Conservation (phyloP, 129 eudicot species). For the Smallanthus sonchifolius region DNA sequence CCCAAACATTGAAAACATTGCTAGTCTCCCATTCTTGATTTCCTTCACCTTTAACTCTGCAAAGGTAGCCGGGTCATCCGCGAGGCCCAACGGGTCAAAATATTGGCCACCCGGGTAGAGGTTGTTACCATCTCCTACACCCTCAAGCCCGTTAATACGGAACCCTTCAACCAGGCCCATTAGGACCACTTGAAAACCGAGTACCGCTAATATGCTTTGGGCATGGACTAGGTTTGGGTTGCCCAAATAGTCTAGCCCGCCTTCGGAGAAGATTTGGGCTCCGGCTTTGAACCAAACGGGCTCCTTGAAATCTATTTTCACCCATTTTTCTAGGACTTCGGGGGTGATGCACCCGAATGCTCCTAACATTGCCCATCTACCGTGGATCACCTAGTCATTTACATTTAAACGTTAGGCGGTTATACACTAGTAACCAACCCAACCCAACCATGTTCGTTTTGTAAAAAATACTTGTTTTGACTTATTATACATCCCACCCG, state of each 20-base stretch:
- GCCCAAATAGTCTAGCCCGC: slow-evolving; percentile 43
- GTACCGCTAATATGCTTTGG: slow-evolving; percentile 41
- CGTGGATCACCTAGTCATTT: slow-evolving; percentile 29
- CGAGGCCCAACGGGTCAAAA: slow-evolving; percentile 45
- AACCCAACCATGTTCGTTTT: background rate
- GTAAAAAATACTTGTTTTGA: background rate
- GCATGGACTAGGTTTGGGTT: slow-evolving; percentile 46
- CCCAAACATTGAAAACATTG: slow-evolving; percentile 43
- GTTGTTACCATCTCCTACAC: slow-evolving; percentile 40
- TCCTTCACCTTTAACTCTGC: slow-evolving; percentile 43
- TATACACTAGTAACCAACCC: no score
- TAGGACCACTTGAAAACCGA: slow-evolving; percentile 34
- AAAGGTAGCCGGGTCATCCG: slow-evolving; percentile 33
- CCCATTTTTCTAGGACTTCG: slow-evolving; percentile 40
- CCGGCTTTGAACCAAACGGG: slow-evolving; percentile 49
- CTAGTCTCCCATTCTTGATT: slow-evolving; percentile 44
- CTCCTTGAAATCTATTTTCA: slow-evolving; percentile 40
- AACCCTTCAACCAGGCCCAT: slow-evolving; percentile 42
- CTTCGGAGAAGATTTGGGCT: slow-evolving; percentile 43
- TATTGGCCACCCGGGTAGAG: slow-evolving; percentile 44
- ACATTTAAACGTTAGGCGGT: background rate
- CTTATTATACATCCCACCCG: background rate
- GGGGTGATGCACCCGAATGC: slow-evolving; percentile 37
- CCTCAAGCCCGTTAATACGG: slow-evolving; percentile 40
- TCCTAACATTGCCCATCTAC: slow-evolving; percentile 41